Conservation (phyloP, 106 monocot species). For the Dioscorea zingiberensis region DNA sequence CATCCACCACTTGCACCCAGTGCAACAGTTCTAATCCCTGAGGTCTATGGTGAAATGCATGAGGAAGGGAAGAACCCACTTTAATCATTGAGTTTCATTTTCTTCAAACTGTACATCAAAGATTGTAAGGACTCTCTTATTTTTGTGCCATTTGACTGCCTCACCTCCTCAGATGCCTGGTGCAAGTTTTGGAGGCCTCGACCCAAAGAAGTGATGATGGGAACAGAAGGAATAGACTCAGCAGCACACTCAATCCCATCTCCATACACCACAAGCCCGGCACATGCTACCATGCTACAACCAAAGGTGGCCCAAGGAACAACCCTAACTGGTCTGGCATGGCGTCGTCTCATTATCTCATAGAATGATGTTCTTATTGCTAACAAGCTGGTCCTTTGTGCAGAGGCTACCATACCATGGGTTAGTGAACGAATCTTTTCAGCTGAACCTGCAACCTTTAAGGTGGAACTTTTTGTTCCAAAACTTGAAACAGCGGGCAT, state of each 20-base stretch:
- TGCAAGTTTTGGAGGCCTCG: conserved; percentile 74
- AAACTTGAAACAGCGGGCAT: conserved; percentile 31
- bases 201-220: conserved; percentile 63
- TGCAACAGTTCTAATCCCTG: too few species aligned
- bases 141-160: conserved; percentile 24
- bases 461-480: conserved; percentile 32
- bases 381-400: conserved; percentile 72
- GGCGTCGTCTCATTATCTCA: conserved; percentile 73
- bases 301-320: conserved; percentile 71
- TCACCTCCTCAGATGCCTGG: conserved; percentile 52
- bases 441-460: conserved; percentile 57
- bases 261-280: conserved; percentile 59
- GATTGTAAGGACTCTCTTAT: conserved; percentile 53
- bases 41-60: too few species aligned
- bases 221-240: conserved; percentile 60
- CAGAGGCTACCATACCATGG: conserved; percentile 54
- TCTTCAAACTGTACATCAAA: conserved; percentile 58
- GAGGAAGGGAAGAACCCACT: background rate
- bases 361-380: conserved; percentile 80
- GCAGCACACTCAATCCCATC: conserved; percentile 90
- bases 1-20: too few species aligned
- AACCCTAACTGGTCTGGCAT: conserved; percentile 20
- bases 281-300: conserved; percentile 59
- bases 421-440: conserved; percentile 77
- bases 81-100: conserved; percentile 11